These are phyloP conservation scores for Erysimum cheiri DNA, from an alignment of 441 rosid genomes.

Conservation along the genomic window DNA sequence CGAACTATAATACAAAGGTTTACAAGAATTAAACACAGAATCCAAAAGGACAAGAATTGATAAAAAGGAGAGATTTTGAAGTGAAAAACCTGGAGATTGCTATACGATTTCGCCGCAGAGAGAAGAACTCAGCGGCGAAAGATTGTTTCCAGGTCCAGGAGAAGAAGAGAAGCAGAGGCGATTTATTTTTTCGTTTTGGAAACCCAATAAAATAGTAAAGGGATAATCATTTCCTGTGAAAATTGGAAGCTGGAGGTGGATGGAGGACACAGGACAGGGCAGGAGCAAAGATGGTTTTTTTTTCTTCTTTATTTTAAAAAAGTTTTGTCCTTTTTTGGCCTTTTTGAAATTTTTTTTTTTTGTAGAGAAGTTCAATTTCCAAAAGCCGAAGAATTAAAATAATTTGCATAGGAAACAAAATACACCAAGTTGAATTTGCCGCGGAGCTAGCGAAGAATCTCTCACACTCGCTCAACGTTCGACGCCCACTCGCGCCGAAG, in stretches of 20 bases:
- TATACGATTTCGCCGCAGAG: slow-evolving; percentile 30
- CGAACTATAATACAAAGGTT: not conserved
- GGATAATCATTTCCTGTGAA: slow-evolving; percentile 33
- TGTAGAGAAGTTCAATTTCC: not conserved
- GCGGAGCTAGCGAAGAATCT: slow-evolving; percentile 37
- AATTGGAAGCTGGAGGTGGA: slow-evolving; percentile 22
- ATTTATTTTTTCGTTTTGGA: not conserved
- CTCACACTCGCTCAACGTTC: slow-evolving; percentile 9
- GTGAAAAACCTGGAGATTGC: slow-evolving; percentile 36
- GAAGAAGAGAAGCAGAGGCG: slow-evolving; percentile 20
- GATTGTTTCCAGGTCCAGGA: slow-evolving; percentile 14
- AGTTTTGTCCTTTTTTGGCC: slow-evolving; percentile 11
- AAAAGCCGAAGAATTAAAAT: not conserved
- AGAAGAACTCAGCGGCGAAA: slow-evolving; percentile 35
- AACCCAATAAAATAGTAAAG: slow-evolving; percentile 25
- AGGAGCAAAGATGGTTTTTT: not conserved
- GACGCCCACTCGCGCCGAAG: not conserved
- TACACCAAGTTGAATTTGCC: slow-evolving; percentile 31
- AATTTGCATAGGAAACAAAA: slow-evolving; percentile 5
- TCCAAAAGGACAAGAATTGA: not conserved
- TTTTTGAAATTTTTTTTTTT: not conserved
- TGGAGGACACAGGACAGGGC: slow-evolving; percentile 9
- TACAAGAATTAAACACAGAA: not conserved
- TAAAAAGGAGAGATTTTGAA: not conserved
- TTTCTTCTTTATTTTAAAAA: not conserved